Conservation (phyloP, 2,329 filamentous ascomycete species). For the Botryotinia calthae region DNA sequence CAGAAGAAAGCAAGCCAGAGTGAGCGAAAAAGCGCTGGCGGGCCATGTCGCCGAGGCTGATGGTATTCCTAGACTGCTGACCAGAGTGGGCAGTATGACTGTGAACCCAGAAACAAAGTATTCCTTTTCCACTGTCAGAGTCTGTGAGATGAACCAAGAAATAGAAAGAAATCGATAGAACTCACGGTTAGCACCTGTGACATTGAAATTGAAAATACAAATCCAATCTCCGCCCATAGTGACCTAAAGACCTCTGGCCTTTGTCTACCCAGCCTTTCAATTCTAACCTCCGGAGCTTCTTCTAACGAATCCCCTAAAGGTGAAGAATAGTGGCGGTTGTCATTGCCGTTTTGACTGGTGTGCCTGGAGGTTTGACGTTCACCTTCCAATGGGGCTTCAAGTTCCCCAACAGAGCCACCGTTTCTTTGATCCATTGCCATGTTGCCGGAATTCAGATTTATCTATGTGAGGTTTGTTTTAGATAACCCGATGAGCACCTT, state of each 20-base stretch:
- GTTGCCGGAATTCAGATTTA: background rate
- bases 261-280: constrained; percentile 57
- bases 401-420: background rate
- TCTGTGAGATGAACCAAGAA: background rate
- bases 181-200: constrained; percentile 55
- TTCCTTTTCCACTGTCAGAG: constrained; percentile 43
- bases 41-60: constrained; percentile 60
- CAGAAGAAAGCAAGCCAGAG: constrained; percentile 57
- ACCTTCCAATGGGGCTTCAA: background rate
- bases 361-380: constrained; percentile 1
- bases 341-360: background rate
- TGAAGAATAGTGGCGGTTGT: background rate
- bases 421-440: constrained; percentile 1
- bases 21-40: constrained; percentile 58
- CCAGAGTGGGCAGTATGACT: constrained; percentile 67
- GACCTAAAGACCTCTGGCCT: constrained; percentile 53
- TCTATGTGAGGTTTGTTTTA: background rate
- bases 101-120: constrained; percentile 73
- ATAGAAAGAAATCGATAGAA: background rate
- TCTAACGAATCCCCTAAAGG: constrained; percentile 23
- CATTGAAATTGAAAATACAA: constrained; percentile 58
- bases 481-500: background rate
- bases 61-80: constrained; percentile 61
- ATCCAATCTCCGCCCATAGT: constrained; percentile 53
- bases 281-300: constrained; percentile 37